These are phyloP conservation scores for Quercus suber DNA, from an alignment of 306 rosid species.

Conservation along the genomic window DNA sequence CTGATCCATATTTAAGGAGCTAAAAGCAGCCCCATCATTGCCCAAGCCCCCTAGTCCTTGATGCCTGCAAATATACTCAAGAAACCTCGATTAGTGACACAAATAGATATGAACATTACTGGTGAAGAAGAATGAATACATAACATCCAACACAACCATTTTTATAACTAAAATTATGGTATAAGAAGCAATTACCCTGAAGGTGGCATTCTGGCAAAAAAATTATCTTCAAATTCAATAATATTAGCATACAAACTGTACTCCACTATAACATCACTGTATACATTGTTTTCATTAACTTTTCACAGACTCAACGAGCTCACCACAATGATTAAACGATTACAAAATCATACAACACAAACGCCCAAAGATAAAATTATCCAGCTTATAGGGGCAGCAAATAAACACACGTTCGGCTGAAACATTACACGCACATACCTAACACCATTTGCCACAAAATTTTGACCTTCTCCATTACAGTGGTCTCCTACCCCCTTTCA, in stretches of 20 bases:
- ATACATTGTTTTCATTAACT: constrained; percentile 13
- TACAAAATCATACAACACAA: constrained; percentile 33
- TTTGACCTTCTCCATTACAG: constrained; percentile 17
- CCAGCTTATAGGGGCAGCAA: constrained; percentile 24
- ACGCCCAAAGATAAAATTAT: not conserved
- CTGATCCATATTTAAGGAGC: constrained; percentile 56
- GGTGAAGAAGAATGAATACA: not conserved
- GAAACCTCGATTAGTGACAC: not conserved
- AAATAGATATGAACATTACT: not conserved
- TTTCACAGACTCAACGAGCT: not conserved
- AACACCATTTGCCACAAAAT: constrained; percentile 27
- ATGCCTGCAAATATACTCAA: constrained; percentile 46
- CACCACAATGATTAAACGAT: constrained; percentile 19
- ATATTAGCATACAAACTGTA: constrained; percentile 22
- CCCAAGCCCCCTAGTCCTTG: constrained; percentile 52
- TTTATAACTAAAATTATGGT: not conserved
- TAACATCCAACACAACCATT: constrained; percentile 6
- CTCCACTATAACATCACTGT: constrained; percentile 7
- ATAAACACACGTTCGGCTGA: constrained; percentile 23
- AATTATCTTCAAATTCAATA: not conserved
- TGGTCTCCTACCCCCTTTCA: constrained; percentile 20
- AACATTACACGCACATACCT: constrained; percentile 27
- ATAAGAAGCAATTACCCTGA: constrained; percentile 52
- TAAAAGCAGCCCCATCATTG: constrained; percentile 43
- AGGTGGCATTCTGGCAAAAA: constrained; percentile 29